Percentiles rank a stretch among this genome's conserved stretches.
phyloP scores from a whole-genome alignment of 1,139 yeast species.

The Kodamaea ohmeri region DNA sequence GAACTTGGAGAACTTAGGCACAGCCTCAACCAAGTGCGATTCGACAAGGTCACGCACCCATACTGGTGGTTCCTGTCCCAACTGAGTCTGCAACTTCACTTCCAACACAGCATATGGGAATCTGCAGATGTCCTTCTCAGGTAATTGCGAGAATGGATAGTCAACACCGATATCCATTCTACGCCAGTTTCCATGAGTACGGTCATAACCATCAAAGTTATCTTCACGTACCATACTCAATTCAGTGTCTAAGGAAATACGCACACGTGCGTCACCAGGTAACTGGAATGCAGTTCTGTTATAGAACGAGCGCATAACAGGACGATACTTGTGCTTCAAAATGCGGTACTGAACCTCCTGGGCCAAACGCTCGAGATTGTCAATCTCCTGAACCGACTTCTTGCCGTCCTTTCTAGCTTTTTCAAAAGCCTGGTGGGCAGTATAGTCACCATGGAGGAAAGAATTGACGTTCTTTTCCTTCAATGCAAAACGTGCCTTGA shows the following conservation, averaged over 20 bases:
- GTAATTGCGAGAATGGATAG: conserved; percentile 85
- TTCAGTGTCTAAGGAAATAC: conserved; percentile 96
- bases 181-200: conserved; percentile 94
- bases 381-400: conserved; percentile 82
- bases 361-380: conserved; percentile 86
- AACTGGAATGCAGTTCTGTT: conserved; percentile 98
- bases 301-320: conserved; percentile 93
- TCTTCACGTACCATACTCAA: conserved; percentile 95
- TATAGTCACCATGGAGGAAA: conserved; percentile 76
- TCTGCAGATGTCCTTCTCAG: conserved; percentile 80
- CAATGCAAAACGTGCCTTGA: conserved; percentile 89
- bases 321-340: conserved; percentile 78
- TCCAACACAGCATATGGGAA: conserved; percentile 97
- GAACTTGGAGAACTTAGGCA: conserved; percentile 94
- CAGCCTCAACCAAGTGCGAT: conserved; percentile 94
- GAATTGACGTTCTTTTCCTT: conserved; percentile 89
- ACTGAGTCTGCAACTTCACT: conserved; percentile 93
- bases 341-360: conserved; percentile 89
- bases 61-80: conserved; percentile 97
- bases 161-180: conserved; percentile 98
- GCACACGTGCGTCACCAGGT: conserved; percentile 98
- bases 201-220: conserved; percentile 86
- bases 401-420: conserved; percentile 92
- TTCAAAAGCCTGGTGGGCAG: conserved; percentile 87
- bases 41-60: conserved; percentile 94